Conservation (phyloP, 257 asterid species). For the Mentha longifolia region DNA sequence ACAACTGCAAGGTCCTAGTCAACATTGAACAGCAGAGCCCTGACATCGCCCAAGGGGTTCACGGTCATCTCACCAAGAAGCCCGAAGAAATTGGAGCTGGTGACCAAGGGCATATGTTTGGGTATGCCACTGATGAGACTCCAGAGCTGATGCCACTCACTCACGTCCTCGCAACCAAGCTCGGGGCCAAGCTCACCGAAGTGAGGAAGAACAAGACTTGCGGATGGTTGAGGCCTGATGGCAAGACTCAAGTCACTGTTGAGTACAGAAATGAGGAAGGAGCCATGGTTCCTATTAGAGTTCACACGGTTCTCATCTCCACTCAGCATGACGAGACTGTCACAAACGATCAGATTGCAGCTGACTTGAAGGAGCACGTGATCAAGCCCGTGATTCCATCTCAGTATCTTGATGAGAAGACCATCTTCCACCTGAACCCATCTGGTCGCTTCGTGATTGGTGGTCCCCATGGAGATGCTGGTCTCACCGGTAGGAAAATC, state of each 20-base stretch:
- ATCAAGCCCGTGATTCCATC: constrained; percentile 67
- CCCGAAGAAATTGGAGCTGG: constrained; percentile 83
- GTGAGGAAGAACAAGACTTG: constrained; percentile 69
- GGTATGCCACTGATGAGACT: constrained; percentile 78
- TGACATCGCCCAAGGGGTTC: constrained; percentile 74
- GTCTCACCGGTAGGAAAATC: constrained; percentile 67
- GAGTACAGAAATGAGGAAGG: constrained; percentile 68
- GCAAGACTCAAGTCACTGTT: constrained; percentile 75
- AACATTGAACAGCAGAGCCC: constrained; percentile 75
- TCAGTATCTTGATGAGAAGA: constrained; percentile 65
- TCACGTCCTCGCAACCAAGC: constrained; percentile 73
- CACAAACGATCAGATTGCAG: constrained; percentile 59
- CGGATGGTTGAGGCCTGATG: constrained; percentile 73
- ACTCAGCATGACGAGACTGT: constrained; percentile 72
- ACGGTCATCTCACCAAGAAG: constrained; percentile 71
- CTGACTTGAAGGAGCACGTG: constrained; percentile 73
- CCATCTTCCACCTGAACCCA: constrained; percentile 76
- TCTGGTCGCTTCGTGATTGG: constrained; percentile 70
- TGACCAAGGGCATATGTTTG: constrained; percentile 82
- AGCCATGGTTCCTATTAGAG: constrained; percentile 72
- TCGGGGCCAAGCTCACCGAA: constrained; percentile 67
- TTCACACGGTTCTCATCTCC: constrained; percentile 72
- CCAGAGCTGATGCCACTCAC: constrained; percentile 78
- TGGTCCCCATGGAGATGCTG: constrained; percentile 79
- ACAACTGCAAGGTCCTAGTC: constrained; percentile 69